Percentiles rank a stretch among this genome's conserved stretches.
Conservation (phyloP, 352 stramenopile species). For the Pythium aristosporum region DNA sequence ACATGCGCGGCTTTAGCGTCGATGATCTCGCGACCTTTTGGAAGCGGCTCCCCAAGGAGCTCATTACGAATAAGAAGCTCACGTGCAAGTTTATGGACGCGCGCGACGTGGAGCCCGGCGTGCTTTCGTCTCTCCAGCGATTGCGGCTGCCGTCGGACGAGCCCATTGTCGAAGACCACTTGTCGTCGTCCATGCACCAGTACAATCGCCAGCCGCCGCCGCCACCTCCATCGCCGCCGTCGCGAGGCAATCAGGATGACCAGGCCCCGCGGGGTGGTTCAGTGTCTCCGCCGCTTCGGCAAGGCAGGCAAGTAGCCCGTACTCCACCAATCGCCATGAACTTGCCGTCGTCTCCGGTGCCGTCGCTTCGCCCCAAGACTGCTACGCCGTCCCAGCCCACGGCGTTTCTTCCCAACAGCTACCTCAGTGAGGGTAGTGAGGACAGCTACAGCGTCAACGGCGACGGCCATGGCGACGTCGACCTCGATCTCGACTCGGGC, state of each 20-base stretch:
- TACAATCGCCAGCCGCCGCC: background rate
- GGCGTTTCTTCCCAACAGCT: conserved; percentile 17
- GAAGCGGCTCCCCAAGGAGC: conserved; percentile 51
- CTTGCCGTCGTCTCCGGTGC: conserved; percentile 14
- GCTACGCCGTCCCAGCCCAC: too few relatives aligned
- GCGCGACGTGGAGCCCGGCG: conserved; percentile 3
- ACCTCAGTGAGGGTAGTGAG: conserved; percentile 12
- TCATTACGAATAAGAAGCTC: conserved; percentile 63
- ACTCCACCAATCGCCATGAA: conserved; percentile 10
- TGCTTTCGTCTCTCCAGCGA: conserved; percentile 10
- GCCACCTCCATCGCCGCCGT: background rate
- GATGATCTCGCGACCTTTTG: conserved; percentile 47
- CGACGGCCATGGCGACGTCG: background rate
- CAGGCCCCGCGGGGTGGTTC: too few relatives aligned
- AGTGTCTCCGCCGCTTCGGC: background rate
- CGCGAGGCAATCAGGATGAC: background rate
- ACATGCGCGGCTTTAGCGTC: conserved; percentile 30
- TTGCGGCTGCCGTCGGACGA: conserved; percentile 13
- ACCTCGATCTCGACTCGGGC: background rate
- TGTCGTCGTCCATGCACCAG: background rate
- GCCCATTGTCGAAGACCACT: background rate
- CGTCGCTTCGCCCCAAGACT: conserved; percentile 12
- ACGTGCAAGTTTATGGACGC: conserved; percentile 68
- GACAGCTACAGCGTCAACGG: conserved; percentile 12
- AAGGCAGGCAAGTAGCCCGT: background rate